Conservation (phyloP, 768 basidiomycete genomes). For the Mycena amicta region DNA sequence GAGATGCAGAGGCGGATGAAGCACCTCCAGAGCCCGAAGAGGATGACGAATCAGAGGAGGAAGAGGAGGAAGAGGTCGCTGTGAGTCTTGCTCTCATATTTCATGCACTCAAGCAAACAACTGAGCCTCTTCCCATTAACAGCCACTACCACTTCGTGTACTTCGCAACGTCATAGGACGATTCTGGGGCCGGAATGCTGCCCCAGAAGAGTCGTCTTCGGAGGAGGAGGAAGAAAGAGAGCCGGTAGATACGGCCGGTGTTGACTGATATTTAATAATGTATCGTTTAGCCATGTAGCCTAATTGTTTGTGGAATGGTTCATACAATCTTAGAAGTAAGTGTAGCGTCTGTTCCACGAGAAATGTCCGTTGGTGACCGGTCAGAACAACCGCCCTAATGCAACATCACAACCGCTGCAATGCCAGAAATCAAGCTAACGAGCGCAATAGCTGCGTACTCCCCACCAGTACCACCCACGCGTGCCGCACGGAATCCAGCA, state of each 20-base stretch:
- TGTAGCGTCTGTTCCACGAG: too few relatives aligned
- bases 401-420: slow-evolving; percentile 14
- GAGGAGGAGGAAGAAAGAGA: slow-evolving; percentile 42
- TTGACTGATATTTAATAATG: slow-evolving; percentile 26
- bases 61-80: slow-evolving; percentile 51
- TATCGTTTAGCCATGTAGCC: not conserved
- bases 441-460: slow-evolving; percentile 12
- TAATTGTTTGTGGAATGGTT: not conserved
- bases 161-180: slow-evolving; percentile 60
- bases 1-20: slow-evolving; percentile 31
- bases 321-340: not conserved
- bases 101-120: slow-evolving; percentile 9
- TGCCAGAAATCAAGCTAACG: slow-evolving; percentile 9
- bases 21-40: slow-evolving; percentile 23
- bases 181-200: slow-evolving; percentile 51
- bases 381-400: slow-evolving; percentile 12
- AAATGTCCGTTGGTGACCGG: too few relatives aligned
- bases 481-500: not conserved
- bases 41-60: slow-evolving; percentile 49
- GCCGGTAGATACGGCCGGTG: slow-evolving; percentile 23
- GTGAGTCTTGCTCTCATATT: slow-evolving; percentile 37
- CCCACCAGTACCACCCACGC: slow-evolving; percentile 2
- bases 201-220: slow-evolving; percentile 37
- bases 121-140: not conserved
- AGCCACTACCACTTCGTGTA: slow-evolving; percentile 64